Evolutionary conservation across 257 asterid species (phyloP), one percentile per base, ranked within the genome.

Genomic region (Fraxinus americana): DNA sequence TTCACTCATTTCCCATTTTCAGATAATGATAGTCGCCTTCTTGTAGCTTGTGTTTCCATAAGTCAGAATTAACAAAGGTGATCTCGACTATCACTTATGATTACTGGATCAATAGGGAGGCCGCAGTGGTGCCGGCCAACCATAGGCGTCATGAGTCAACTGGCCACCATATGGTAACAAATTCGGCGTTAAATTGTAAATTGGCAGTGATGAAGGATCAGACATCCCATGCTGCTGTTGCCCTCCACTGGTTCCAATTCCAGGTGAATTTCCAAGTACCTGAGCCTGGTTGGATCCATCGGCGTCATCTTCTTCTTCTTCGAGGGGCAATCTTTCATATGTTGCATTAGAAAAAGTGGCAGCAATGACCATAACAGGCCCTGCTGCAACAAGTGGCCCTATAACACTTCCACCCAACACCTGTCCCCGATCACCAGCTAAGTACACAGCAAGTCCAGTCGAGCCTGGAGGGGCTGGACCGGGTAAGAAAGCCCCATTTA

Each of bases 361-460:
- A 8, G 76, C 76, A 25, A 45, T 25, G 19, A 72, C 61, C 76
- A 72, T 72, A 25, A 72, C 76, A 10, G 61, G 76, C 34, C 76
- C 76, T 4, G 43, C 67, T 54, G 76, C 76, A 9, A 72, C 43
- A 8, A 72, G 45, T 12, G 67, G 43, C 10, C 76, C 76, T 2
- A 72, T 50, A 0, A 72, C 76, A 54, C 67, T 72, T 16, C 76
- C 76, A 1, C 76, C 76, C 76, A 72, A 41, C 6, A 72, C 76
- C 29, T 45, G 76, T 14, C 76, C 76, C 76, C 30, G 76, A 14
- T 66, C 76, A 12, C 76, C 66, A n/a, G 76, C 59, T 4, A 71
- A n/a, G 19, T 38, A 41, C 8, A 39, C 57, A 59, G 57, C 23
- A 16, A 71, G 30, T 3, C 74, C 74, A 9, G 74, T 71, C 11